Percentiles rank a stretch among this genome's conserved stretches.
phyloP scores from a whole-genome alignment of 2,329 filamentous ascomycete genomes.

The Talaromyces verruculosus region DNA sequence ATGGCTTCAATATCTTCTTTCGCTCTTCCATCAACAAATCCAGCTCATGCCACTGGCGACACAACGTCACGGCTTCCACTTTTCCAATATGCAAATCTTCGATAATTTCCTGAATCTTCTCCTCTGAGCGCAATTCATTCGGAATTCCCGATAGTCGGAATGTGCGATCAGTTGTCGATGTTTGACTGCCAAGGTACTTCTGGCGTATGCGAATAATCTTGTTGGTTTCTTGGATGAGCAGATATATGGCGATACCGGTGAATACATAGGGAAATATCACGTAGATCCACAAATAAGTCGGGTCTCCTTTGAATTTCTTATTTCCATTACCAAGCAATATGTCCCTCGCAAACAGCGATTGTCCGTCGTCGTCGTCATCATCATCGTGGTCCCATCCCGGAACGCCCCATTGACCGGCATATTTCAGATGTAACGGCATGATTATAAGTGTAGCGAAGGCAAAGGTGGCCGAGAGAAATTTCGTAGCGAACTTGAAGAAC shows the following conservation, averaged over 20 bases:
- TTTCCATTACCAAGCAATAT: slow-evolving; percentile 12
- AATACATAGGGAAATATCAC: slow-evolving; percentile 94
- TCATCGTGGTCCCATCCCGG: slow-evolving; percentile 40
- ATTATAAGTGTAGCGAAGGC: slow-evolving; percentile 80
- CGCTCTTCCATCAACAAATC: slow-evolving; percentile 72
- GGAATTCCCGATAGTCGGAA: slow-evolving; percentile 91
- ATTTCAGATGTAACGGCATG: slow-evolving; percentile 78
- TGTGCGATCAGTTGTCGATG: slow-evolving; percentile 92
- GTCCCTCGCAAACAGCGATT: not conserved
- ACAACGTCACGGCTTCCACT: slow-evolving; percentile 83
- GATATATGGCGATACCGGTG: slow-evolving; percentile 74
- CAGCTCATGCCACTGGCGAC: slow-evolving; percentile 79
- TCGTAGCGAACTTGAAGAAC: slow-evolving; percentile 94
- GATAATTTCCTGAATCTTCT: slow-evolving; percentile 79
- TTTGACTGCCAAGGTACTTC: slow-evolving; percentile 87
- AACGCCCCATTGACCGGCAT: slow-evolving; percentile 46
- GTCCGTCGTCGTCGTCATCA: slow-evolving; percentile 31
- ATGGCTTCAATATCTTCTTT: slow-evolving; percentile 62
- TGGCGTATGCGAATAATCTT: slow-evolving; percentile 83
- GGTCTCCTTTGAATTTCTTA: slow-evolving; percentile 35
- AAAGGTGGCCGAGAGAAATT: slow-evolving; percentile 74
- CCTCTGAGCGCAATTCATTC: slow-evolving; percentile 71
- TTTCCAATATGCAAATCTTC: slow-evolving; percentile 86
- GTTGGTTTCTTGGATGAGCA: slow-evolving; percentile 79
- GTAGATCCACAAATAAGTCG: slow-evolving; percentile 82